Evolutionary conservation across 2,329 filamentous ascomycete genomes (phyloP).

Genomic region (Albophoma yamanashiensis): DNA sequence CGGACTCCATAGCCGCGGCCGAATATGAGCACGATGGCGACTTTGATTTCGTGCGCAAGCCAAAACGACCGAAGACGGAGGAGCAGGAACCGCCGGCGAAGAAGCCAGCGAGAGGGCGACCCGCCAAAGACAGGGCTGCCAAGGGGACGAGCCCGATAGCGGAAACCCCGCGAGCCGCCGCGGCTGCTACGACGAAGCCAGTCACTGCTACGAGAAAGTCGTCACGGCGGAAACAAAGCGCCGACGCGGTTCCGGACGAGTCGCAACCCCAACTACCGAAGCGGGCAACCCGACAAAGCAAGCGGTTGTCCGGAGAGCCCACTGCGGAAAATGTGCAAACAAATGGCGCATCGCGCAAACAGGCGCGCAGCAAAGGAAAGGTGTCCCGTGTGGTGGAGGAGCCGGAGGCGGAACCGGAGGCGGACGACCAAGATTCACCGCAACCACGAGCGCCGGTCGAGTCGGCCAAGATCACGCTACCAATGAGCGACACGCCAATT

Average conservation of each 20-base stretch:
- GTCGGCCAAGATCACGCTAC: conserved; percentile 63
- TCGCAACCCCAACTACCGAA: conserved; percentile 26
- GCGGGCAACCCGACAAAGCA: conserved; percentile 30
- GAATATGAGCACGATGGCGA: conserved; percentile 66
- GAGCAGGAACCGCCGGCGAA: conserved; percentile 30
- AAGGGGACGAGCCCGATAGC: neutral
- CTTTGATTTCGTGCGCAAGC: conserved; percentile 61
- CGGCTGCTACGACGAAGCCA: conserved; percentile 6
- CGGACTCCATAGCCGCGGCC: conserved; percentile 19
- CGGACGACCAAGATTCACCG: neutral
- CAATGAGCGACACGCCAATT: conserved; percentile 85
- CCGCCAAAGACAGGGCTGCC: conserved; percentile 20
- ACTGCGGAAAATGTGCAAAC: conserved; percentile 15
- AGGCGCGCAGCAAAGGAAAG: conserved; percentile 10
- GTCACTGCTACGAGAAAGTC: conserved; percentile 16
- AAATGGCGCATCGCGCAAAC: conserved; percentile 16
- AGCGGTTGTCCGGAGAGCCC: conserved; percentile 31
- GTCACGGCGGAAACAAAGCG: conserved; percentile 28
- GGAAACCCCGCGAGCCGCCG: neutral
- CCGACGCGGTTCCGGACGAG: conserved; percentile 26
- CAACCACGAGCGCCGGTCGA: conserved; percentile 9
- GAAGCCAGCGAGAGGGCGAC: conserved; percentile 22
- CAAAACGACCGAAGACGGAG: conserved; percentile 53
- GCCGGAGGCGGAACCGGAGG: neutral
- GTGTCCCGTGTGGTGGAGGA: conserved; percentile 5